Conservation (phyloP, 73 alveolate species). For the Tetrahymena borealis region DNA sequence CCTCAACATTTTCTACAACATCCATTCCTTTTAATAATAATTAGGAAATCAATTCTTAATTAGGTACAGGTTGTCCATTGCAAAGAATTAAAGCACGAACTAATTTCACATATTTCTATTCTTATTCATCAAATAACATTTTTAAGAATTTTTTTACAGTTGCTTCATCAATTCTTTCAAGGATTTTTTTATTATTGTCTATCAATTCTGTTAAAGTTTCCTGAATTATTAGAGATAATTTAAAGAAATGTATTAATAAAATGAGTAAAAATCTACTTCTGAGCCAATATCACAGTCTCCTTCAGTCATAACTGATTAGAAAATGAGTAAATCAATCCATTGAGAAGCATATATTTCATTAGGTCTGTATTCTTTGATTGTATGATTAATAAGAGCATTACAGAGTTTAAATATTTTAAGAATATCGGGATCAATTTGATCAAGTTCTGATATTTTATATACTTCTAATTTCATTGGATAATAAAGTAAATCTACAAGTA, state of each 20-base stretch:
- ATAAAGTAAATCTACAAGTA: background rate
- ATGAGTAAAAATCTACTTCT: background rate
- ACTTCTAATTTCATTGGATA: background rate
- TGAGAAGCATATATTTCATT: conserved; percentile 60
- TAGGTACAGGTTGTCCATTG: background rate
- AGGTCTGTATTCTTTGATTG: conserved; percentile 45
- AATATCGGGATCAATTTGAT: background rate
- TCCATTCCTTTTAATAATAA: background rate
- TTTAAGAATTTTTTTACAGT: background rate
- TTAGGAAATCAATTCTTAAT: background rate
- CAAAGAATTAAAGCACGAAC: background rate
- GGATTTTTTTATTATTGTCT: background rate
- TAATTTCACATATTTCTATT: background rate
- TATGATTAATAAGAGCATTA: conserved; percentile 32
- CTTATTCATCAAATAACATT: background rate
- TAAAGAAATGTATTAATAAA: no score
- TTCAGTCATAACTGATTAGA: background rate
- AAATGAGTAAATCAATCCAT: conserved; percentile 21
- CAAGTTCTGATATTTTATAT: background rate
- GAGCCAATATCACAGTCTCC: background rate
- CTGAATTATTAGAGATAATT: background rate
- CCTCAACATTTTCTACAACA: background rate
- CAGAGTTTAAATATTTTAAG: conserved; percentile 5
- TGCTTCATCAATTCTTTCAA: background rate
- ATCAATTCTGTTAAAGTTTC: background rate